Evolutionary conservation across 306 rosid genomes (phyloP), one percentile per base, ranked within the genome.

Genomic region (Rosa multiflora): DNA sequence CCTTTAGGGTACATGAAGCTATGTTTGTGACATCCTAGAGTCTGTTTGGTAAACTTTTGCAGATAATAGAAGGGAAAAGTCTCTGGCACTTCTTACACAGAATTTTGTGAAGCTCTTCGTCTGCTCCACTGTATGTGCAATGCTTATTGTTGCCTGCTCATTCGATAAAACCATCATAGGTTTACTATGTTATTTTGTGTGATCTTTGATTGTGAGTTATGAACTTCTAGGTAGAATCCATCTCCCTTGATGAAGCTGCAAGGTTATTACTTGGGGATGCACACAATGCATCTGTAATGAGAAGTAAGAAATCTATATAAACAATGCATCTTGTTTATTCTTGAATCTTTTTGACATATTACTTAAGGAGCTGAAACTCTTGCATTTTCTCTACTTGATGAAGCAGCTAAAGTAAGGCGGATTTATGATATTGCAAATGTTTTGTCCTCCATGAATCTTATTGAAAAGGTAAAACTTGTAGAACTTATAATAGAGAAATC

Each of bases 211-310:
- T 47, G 32, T 73, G 78, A 68, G 79, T 26, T 11, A 49, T 78
- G 48, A 71, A 67, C 73, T 29, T 67, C 12, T 73, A 95, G 99
- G 85, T 78, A 17, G 88, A 91, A 49, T 9, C 90, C 82, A 90
- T 95, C 75, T 92, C 99, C 72, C 98, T 95, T 59, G 99, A 95
- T 4, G 98, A 93, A 55, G 99, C 97, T 26, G 98, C 98, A n/a
- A 91, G 72, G 53, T 83, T 88, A 76, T 82, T 95, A 84, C 97
- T 95, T 13, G 99, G 99, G n/a, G 94, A 93, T 84, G 89, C 84
- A 15, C 87, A 88, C 29, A 89, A 86, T 67, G 59, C 88, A 40
- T 85, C 98, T n/a, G 51, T 89, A 62, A 91, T 90, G 98, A 91
- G 99, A 89, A 93, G 99, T 92, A 82, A 70, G 47, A 46, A 74